Evolutionary conservation across 345 rosid genomes (phyloP), one percentile per base, ranked within the genome.

Genomic region (Brassica juncea): DNA sequence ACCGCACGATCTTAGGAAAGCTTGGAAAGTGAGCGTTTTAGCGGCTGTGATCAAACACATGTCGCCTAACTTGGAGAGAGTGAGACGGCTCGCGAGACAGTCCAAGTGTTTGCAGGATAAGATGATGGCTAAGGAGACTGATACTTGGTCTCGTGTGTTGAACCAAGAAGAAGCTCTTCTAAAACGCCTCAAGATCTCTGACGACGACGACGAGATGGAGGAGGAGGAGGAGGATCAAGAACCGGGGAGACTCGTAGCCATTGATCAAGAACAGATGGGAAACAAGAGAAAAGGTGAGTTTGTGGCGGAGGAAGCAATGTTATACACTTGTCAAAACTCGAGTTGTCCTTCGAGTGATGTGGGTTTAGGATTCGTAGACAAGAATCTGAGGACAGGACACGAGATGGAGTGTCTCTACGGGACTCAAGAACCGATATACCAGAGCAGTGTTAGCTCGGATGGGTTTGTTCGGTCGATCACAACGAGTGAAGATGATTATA

Each of bases 101-200:
- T 91, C 94, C 0, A 93, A 91, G 85, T 85, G 85, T 47, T 75
- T 93, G 80, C 93, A 90, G 21, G 89, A 87, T 54, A 91, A 90
- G 76, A 93, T 89, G 93, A 82, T 86, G 3, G 93, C 92, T 0
- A 86, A 84, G 73, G 95, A 91, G 69, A 86, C 81, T 0, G 73
- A 74, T 30, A 86, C 84, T 60, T 88, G 97, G 94, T 86, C 89
- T 59, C 82, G 73, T 76, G 87, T 88, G 12, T 73, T 91, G 34
- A 81, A 83, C 23, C 91, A 85, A 70, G 98, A 89, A 80, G 91
- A 91, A 76, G 76, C 82, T 5, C 83, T 79, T 58, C 65, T 81
- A 9, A 81, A 71, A 44, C 80, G 64, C 52, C 88, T 88, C 64
- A 77, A 52, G 68, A 86, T 88, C 54, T 84, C 91, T 19, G 63